Conservation (phyloP, 768 basidiomycete genomes). For the Podaxis sp. region DNA sequence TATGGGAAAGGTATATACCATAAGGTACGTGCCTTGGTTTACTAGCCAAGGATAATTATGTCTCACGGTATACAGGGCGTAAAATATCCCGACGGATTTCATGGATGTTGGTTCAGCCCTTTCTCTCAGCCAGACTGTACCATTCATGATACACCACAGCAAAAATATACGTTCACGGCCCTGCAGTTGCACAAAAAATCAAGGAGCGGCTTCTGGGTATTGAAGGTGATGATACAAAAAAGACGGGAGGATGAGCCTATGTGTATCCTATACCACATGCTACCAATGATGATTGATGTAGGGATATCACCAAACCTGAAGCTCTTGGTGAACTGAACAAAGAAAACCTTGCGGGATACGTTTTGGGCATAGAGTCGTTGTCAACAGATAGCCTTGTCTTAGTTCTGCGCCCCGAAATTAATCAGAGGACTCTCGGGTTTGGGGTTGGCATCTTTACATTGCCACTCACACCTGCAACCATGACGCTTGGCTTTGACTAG, state of each 20-base stretch:
- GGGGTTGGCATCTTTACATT: too few relatives aligned
- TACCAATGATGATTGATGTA: too few relatives aligned
- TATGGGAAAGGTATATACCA: constrained; percentile 26
- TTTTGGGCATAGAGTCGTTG: too few relatives aligned
- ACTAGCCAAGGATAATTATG: not conserved
- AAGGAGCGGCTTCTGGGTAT: constrained; percentile 41
- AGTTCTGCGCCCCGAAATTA: too few relatives aligned
- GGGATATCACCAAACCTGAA: too few relatives aligned
- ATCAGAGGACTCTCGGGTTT: too few relatives aligned
- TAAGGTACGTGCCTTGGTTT: constrained; percentile 16
- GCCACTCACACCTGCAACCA: too few relatives aligned
- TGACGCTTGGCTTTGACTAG: too few relatives aligned
- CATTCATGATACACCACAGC: not conserved
- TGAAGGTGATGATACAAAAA: constrained; percentile 1
- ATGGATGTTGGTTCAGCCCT: constrained; percentile 6
- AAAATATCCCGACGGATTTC: constrained; percentile 37
- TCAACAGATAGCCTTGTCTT: too few relatives aligned
- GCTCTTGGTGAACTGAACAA: too few relatives aligned
- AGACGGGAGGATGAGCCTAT: not conserved
- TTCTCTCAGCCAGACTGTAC: not conserved
- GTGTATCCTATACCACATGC: not conserved
- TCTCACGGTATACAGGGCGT: constrained; percentile 52
- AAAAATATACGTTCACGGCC: constrained; percentile 58
- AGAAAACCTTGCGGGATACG: too few relatives aligned
- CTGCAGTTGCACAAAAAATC: constrained; percentile 52